Percentiles rank a stretch among this genome's conserved stretches.
Conservation (phyloP, 2,329 filamentous ascomycete genomes). For the Cordyceps farinosa region DNA sequence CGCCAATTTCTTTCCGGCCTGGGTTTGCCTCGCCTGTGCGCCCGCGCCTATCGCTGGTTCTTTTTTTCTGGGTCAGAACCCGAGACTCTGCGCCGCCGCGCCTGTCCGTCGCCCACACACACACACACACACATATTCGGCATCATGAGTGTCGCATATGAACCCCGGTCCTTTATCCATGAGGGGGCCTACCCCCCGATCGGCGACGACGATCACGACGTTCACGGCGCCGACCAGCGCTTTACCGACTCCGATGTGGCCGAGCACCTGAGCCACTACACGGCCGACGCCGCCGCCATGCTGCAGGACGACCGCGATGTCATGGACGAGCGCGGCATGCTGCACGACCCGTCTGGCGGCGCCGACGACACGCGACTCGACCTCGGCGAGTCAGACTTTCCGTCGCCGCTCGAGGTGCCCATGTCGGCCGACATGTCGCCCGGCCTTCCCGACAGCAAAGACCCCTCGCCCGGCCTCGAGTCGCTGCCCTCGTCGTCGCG, state of each 20-base stretch:
- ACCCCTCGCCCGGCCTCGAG: slow-evolving; percentile 30
- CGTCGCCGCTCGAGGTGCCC: slow-evolving; percentile 33
- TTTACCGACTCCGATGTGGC: slow-evolving; percentile 43
- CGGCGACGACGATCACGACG: slow-evolving; percentile 42
- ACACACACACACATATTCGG: not conserved
- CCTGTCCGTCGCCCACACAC: not conserved
- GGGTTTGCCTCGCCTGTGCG: not conserved
- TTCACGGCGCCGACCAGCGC: slow-evolving; percentile 37
- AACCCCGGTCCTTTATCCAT: slow-evolving; percentile 47
- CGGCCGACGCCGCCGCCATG: slow-evolving; percentile 35
- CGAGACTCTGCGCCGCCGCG: not conserved
- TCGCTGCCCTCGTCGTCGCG: slow-evolving; percentile 38
- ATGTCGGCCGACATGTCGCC: slow-evolving; percentile 33
- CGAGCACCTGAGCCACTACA: slow-evolving; percentile 43
- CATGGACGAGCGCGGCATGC: slow-evolving; percentile 30
- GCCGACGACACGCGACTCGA: slow-evolving; percentile 39
- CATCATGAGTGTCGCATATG: slow-evolving; percentile 52
- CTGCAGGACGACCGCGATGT: slow-evolving; percentile 37
- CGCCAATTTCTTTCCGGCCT: slow-evolving; percentile 2
- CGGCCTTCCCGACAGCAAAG: slow-evolving; percentile 33
- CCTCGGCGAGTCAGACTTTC: slow-evolving; percentile 31
- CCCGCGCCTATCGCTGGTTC: not conserved
- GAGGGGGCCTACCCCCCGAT: slow-evolving; percentile 47
- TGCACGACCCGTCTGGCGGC: slow-evolving; percentile 36
- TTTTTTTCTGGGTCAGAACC: not conserved